Conservation (phyloP, 257 asterid species). For the Scutellaria galericulata region DNA sequence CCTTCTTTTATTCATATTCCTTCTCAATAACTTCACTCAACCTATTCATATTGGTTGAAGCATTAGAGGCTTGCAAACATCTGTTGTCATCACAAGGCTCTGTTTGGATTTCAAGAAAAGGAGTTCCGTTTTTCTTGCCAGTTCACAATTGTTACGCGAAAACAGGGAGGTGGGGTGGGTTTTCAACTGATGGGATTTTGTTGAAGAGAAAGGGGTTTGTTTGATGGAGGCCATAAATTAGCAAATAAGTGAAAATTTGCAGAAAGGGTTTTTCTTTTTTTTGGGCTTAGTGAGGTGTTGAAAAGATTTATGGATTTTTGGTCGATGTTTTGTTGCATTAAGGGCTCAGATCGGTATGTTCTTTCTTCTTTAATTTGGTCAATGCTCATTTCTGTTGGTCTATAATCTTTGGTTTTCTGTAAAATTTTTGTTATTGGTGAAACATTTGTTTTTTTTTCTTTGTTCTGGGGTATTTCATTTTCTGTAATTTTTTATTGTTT, state of each 20-base stretch:
- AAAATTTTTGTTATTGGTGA: background rate
- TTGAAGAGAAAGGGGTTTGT: constrained; percentile 9
- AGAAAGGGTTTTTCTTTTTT: constrained; percentile 26
- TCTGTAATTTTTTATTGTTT: constrained; percentile 14
- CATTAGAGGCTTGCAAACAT: background rate
- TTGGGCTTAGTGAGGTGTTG: constrained; percentile 30
- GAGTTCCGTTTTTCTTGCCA: constrained; percentile 32
- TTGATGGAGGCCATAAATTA: constrained; percentile 39
- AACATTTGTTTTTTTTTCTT: background rate
- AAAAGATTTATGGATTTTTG: constrained; percentile 50
- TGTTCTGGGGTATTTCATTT: constrained; percentile 15
- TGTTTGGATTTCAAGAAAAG: constrained; percentile 19
- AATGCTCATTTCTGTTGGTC: constrained; percentile 29
- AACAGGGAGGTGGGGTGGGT: constrained; percentile 5
- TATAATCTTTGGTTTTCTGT: background rate
- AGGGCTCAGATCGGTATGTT: constrained; percentile 76
- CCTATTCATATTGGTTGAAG: constrained; percentile 24
- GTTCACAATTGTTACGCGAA: background rate
- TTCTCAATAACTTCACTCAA: constrained; percentile 36
- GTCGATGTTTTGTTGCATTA: constrained; percentile 61
- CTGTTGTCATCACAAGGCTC: constrained; percentile 28
- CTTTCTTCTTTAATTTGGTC: constrained; percentile 30
- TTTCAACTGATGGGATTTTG: constrained; percentile 29
- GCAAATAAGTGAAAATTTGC: constrained; percentile 27
- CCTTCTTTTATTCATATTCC: constrained; percentile 33